Conservation (phyloP, 2,329 filamentous ascomycete genomes). For the Metarhizium sp. region DNA sequence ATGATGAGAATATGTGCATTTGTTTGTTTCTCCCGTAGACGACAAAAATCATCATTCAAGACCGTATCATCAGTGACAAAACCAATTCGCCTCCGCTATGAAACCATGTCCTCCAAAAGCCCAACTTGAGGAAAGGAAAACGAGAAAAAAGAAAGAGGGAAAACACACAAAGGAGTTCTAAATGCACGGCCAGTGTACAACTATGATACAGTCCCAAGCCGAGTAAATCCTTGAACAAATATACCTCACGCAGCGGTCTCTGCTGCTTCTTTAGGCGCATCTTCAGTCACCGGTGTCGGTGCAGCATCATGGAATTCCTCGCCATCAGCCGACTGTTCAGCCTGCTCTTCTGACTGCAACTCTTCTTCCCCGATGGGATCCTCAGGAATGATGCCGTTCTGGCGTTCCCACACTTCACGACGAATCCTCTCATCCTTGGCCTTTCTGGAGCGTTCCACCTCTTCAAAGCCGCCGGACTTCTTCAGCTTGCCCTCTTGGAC, state of each 20-base stretch:
- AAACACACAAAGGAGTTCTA: background rate
- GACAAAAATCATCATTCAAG: constrained; percentile 3
- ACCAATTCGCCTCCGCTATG: constrained; percentile 24
- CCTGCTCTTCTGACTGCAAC: constrained; percentile 12
- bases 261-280: constrained; percentile 1
- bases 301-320: constrained; percentile 8
- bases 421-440: constrained; percentile 81
- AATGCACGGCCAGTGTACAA: background rate
- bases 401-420: constrained; percentile 65
- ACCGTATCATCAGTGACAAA: constrained; percentile 4
- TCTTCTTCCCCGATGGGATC: constrained; percentile 31
- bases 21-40: background rate
- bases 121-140: too few species aligned
- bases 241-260: constrained; percentile 4
- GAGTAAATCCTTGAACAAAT: background rate
- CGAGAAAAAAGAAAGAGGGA: background rate
- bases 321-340: constrained; percentile 8
- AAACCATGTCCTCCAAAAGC: constrained; percentile 6
- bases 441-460: constrained; percentile 76
- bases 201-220: background rate
- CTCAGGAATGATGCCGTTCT: constrained; percentile 46
- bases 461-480: constrained; percentile 92
- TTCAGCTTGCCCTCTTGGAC: constrained; percentile 87
- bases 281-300: constrained; percentile 1
- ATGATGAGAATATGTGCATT: background rate